Evolutionary conservation across 805 yeast genomes (phyloP).

Genomic region (Pichia pseudocactophila): DNA sequence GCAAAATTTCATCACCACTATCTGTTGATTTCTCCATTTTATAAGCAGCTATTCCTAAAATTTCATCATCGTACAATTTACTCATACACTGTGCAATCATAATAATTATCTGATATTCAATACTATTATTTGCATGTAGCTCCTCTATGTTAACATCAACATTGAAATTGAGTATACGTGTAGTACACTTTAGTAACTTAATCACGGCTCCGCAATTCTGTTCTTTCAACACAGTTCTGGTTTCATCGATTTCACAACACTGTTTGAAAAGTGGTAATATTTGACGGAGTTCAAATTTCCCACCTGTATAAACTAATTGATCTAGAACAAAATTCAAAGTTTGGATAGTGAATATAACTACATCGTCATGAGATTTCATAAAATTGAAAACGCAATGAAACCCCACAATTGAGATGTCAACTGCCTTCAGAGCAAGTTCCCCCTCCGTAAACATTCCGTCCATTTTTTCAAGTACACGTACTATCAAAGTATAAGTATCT

Average conservation of each 20-base stretch:
- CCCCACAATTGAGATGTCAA: slow-evolving; percentile 8
- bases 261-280: slow-evolving; percentile 5
- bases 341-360: background rate
- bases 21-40: background rate
- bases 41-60: slow-evolving; percentile 1
- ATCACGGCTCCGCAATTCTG: slow-evolving; percentile 1
- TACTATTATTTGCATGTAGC: background rate
- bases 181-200: background rate
- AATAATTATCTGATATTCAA: slow-evolving; percentile 1
- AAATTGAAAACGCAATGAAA: slow-evolving; percentile 9
- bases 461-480: background rate
- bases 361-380: background rate
- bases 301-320: background rate
- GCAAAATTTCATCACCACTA: background rate
- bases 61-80: slow-evolving; percentile 4
- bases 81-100: background rate
- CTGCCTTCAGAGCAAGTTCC: background rate
- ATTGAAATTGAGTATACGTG: slow-evolving; percentile 1
- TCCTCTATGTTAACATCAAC: slow-evolving; percentile 1
- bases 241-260: slow-evolving; percentile 1
- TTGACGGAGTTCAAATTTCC: slow-evolving; percentile 3
- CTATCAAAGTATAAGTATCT: background rate
- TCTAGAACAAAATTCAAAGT: slow-evolving; percentile 1
- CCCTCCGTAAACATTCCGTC: background rate
- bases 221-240: background rate